phyloP scores from a whole-genome alignment of 2,329 filamentous ascomycete species.

The Alternaria sp. region DNA sequence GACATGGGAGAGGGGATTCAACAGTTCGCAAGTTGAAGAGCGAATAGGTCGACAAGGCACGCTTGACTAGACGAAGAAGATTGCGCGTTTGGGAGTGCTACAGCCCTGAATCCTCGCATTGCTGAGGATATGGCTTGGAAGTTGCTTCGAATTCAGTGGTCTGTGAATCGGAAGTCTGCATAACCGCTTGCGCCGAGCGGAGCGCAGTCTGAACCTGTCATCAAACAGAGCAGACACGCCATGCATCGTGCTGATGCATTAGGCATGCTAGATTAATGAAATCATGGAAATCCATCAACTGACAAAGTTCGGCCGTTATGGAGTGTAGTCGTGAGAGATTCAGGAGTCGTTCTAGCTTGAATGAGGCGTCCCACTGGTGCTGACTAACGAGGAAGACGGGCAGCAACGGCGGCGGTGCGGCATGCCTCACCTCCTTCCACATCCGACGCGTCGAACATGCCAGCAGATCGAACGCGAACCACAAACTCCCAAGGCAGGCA shows the following conservation, averaged over 20 bases:
- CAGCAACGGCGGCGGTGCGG: not conserved
- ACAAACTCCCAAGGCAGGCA: constrained; percentile 48
- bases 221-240: not conserved
- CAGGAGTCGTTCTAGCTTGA: not conserved
- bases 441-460: constrained; percentile 41
- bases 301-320: not conserved
- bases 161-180: not conserved
- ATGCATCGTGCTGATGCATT: not conserved
- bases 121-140: not conserved
- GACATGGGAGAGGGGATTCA: not conserved
- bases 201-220: not conserved
- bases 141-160: not conserved
- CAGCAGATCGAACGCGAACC: constrained; percentile 45
- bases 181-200: not conserved
- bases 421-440: constrained; percentile 1
- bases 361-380: not conserved
- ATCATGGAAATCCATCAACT: not conserved
- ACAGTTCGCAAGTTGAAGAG: too few relatives aligned
- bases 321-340: not conserved
- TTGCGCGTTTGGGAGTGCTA: fast-evolving
- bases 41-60: not conserved
- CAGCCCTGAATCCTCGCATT: not conserved
- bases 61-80: not conserved
- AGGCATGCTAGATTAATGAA: too few relatives aligned
- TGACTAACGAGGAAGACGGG: constrained; percentile 11